Percentiles rank a stretch among this genome's conserved stretches.
These are phyloP conservation scores for Boletus mariae DNA, from an alignment of 1,284 basidiomycete genomes.

Conservation along the genomic window DNA sequence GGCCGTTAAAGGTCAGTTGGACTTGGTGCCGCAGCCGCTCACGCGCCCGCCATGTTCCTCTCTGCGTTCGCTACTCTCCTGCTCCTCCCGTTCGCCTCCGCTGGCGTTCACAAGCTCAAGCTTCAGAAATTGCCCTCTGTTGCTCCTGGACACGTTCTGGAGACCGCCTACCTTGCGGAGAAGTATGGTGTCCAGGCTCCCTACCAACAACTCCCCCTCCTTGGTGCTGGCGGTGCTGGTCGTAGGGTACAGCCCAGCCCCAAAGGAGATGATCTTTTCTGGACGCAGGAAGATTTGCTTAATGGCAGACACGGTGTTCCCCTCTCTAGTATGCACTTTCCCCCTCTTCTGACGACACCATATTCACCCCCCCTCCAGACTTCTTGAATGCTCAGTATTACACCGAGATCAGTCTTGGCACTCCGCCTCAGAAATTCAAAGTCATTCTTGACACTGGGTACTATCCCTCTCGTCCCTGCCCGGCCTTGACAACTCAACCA, in stretches of 20 bases:
- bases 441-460: conserved; percentile 86
- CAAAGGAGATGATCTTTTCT: conserved; percentile 67
- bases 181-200: conserved; percentile 67
- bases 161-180: conserved; percentile 80
- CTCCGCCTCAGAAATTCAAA: conserved; percentile 82
- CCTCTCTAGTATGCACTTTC: conserved; percentile 72
- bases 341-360: not conserved
- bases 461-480: not conserved
- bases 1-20: conserved; percentile 13
- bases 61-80: conserved; percentile 53
- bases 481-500: conserved; percentile 1
- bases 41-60: conserved; percentile 60
- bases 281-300: conserved; percentile 74
- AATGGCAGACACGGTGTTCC: conserved; percentile 88
- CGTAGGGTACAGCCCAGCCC: conserved; percentile 53
- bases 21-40: conserved; percentile 21
- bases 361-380: conserved; percentile 45
- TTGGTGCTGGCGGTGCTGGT: conserved; percentile 71
- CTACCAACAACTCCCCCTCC: conserved; percentile 61
- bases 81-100: conserved; percentile 69
- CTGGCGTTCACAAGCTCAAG: conserved; percentile 78
- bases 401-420: conserved; percentile 82
- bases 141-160: conserved; percentile 60
- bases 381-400: conserved; percentile 99
- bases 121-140: conserved; percentile 76